These are phyloP conservation scores for Penicillium sp. DNA, from an alignment of 2,329 filamentous ascomycete species.

Conservation along the genomic window DNA sequence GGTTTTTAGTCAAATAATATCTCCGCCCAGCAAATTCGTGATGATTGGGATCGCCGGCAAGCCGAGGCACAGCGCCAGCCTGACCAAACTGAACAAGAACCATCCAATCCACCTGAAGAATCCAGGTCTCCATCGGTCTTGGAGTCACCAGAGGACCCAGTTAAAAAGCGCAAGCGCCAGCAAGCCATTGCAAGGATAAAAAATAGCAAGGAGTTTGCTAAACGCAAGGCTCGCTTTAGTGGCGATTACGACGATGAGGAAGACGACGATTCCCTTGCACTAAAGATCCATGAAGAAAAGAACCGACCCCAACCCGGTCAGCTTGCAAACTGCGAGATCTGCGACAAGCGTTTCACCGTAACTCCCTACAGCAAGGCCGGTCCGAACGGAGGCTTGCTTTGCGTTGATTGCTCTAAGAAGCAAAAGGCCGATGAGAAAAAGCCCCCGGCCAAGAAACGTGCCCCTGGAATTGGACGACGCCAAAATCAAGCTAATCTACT, in stretches of 20 bases:
- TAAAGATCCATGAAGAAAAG: slow-evolving; percentile 58
- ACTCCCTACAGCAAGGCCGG: slow-evolving; percentile 83
- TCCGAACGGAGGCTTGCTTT: slow-evolving; percentile 82
- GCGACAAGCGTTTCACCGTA: slow-evolving; percentile 85
- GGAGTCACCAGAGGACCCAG: slow-evolving; percentile 38
- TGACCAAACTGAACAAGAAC: slow-evolving; percentile 18
- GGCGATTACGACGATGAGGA: slow-evolving; percentile 49
- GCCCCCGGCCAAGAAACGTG: slow-evolving; percentile 54
- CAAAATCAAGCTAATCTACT: slow-evolving; percentile 81
- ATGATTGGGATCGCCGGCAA: slow-evolving; percentile 57
- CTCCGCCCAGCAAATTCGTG: slow-evolving; percentile 62
- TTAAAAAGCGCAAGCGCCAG: slow-evolving; percentile 58
- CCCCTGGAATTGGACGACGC: slow-evolving; percentile 63
- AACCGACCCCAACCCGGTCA: slow-evolving; percentile 70
- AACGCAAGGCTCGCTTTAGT: slow-evolving; percentile 44
- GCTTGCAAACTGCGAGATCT: slow-evolving; percentile 82
- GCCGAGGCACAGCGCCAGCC: slow-evolving; percentile 49
- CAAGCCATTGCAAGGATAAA: slow-evolving; percentile 51
- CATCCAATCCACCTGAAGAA: slow-evolving; percentile 35
- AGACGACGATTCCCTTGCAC: slow-evolving; percentile 46
- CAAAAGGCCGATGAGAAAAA: slow-evolving; percentile 65
- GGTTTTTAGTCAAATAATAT: slow-evolving; percentile 60
- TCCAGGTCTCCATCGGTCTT: slow-evolving; percentile 33
- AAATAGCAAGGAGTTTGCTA: slow-evolving; percentile 52
- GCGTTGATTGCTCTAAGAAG: slow-evolving; percentile 75